Percentiles rank a stretch among this genome's conserved stretches.
Conservation (phyloP, 116 monocot genomes). For the Thalassia testudinum region DNA sequence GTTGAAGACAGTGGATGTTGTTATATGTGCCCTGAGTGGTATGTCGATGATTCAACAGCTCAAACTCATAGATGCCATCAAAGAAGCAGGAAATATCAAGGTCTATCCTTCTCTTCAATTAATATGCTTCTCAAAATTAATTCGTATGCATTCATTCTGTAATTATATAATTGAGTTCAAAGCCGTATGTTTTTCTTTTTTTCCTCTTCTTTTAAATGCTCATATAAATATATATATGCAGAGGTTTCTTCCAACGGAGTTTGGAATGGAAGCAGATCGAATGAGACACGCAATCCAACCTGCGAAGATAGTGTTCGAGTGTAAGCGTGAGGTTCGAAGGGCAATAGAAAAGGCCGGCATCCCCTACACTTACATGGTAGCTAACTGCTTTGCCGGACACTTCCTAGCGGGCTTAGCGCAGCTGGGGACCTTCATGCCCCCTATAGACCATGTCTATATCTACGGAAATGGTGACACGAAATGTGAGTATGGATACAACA, state of each 20-base stretch:
- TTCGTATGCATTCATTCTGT: not conserved
- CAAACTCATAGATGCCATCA: slow-evolving; percentile 34
- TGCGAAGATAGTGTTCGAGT: slow-evolving; percentile 27
- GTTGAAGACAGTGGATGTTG: slow-evolving; percentile 12
- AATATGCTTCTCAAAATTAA: not conserved
- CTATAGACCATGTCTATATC: slow-evolving; percentile 24
- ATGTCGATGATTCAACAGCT: slow-evolving; percentile 12
- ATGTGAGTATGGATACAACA: not conserved
- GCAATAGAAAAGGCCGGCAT: slow-evolving; percentile 44
- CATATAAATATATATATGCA: not conserved
- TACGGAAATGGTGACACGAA: slow-evolving; percentile 22
- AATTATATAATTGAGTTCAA: too few species aligned
- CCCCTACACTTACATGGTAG: slow-evolving; percentile 41
- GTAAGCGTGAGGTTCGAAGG: slow-evolving; percentile 30
- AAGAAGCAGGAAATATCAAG: slow-evolving; percentile 28
- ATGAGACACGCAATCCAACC: slow-evolving; percentile 42
- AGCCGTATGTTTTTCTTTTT: too few species aligned
- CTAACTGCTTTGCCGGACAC: slow-evolving; percentile 34
- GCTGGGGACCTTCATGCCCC: slow-evolving; percentile 22
- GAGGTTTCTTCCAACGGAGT: slow-evolving; percentile 55
- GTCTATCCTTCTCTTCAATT: too few species aligned
- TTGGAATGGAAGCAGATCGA: slow-evolving; percentile 39
- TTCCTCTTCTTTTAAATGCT: too few species aligned
- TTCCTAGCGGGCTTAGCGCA: slow-evolving; percentile 38
- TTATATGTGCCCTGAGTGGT: slow-evolving; percentile 8